Evolutionary conservation across 177 flowering plant genomes (phyloP), one percentile per base, ranked within the genome.

Genomic region (Vitis hybrid): DNA sequence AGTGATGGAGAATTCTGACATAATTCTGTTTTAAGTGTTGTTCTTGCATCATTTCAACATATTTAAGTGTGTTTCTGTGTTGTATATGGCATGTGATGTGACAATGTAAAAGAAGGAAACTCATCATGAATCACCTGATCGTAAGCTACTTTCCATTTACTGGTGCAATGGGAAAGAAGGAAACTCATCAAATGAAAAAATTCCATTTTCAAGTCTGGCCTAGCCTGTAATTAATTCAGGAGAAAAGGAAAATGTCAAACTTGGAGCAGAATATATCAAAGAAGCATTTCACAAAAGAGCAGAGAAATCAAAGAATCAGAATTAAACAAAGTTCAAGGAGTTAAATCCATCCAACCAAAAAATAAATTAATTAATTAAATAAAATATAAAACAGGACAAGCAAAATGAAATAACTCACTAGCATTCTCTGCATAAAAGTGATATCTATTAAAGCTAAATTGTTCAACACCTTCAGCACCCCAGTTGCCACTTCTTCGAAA

Each of bases 141-240:
- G 67, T 67, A 76, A 65, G 93, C 87, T 31, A 60, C 72, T 80
- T 82, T 91, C 97, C 98, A 94, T 77, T 84, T 92, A 89, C 79
- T 87, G 62, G 87, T 82, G 79, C 98, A 92, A 76, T 92, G 92
- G 65, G 97, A 84, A 59, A 94, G 91, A 72, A 92, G 84, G 82
- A 92, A 94, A 76, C 98, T 89, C 92, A 88, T 90, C 72, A 94
- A 75, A 71, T 94, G 98, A 78, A 94, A 94, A 77, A 92, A 87
- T 79, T 94, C 98, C 97, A 90, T 90, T 76, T 89, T 85, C 62
- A 94, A 85, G 80, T 94, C 98, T 58, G 97, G 91, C 81, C 90
- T 90, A 58, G 94, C 90, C 98, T 94, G 92, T 60, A 12, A 70
- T 74, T 2, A 64, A 61, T 68, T 56, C 2, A 48, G 16, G 59